Evolutionary conservation across 75 land plant species (phyloP), one percentile per base, ranked within the genome.

Genomic region (Pinus taeda): DNA sequence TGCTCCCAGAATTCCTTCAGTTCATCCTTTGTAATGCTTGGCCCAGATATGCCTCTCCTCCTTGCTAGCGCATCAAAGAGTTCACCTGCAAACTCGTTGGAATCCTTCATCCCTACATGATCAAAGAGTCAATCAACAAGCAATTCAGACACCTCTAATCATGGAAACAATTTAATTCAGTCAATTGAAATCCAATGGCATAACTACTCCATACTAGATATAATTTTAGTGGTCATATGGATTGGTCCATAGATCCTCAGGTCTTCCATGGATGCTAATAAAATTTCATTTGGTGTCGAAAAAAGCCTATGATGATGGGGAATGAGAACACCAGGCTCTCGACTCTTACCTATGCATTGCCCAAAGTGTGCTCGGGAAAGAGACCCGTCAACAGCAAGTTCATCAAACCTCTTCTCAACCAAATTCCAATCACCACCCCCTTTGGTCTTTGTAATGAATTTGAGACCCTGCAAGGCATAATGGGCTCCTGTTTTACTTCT

Each of bases 81-180:
- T 75, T 91, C 91, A 5, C 78, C 82, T 0, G 91, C 95, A 78
- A 93, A 91, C 59, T 93, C 95, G 74, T 90, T 93, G 4, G 89
- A 86, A 4, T 88, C 90, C 78, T 88, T 88, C 95, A 93, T 93
- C 60, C 93, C 95, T 92, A 74, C 72, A 57, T 21, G 36, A 72
- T 18, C 57, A 18, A 15, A 75, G 60, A 82, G 21, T 26, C 26
- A 26, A 26, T 69, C 36, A 22, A 26, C 71, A 59, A 59, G 24
- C 37, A 21, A 69, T 29, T 69, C 20, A 77, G 45, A 45, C 33
- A 37, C 37, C 4, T 17, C 57, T 14, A 56, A n/a, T 20, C 79
- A 22, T 11, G 20, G 12, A 17, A 73, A 57, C 42, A 26, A 33
- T 74, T 57, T 33, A 22, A 14, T 33, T 33, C 33, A 33, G 33